Evolutionary conservation across 257 asterid species (phyloP).

Genomic region (Ballota nigra): DNA sequence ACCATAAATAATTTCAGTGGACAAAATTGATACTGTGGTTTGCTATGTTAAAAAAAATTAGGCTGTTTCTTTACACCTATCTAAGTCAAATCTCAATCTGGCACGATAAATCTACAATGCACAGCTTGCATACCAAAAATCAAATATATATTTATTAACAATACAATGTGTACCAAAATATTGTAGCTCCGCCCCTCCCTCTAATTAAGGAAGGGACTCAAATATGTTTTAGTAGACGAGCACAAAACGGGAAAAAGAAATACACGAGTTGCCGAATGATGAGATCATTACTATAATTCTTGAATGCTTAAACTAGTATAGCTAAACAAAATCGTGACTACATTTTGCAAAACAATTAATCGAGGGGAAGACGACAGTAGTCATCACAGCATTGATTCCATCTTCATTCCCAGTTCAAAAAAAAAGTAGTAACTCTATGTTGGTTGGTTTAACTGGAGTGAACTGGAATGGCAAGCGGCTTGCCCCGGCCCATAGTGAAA

Average conservation of each 20-base stretch:
- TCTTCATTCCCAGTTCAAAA: not conserved
- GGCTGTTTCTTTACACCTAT: too few species aligned
- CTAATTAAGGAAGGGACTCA: not conserved
- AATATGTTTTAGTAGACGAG: not conserved
- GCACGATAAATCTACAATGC: too few species aligned
- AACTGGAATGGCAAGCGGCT: slow-evolving; percentile 49
- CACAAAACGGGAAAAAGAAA: not conserved
- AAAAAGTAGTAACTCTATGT: not conserved
- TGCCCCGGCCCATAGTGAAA: slow-evolving; percentile 94
- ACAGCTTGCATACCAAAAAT: not conserved
- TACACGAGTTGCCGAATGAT: not conserved
- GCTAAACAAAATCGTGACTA: slow-evolving; percentile 5
- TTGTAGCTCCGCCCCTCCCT: not conserved
- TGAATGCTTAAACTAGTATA: not conserved
- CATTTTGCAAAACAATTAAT: not conserved
- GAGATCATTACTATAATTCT: slow-evolving; percentile 4
- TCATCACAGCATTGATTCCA: not conserved
- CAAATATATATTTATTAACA: not conserved
- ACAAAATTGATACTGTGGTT: too few species aligned
- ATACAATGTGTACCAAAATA: slow-evolving; percentile 1
- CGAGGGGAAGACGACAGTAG: not conserved
- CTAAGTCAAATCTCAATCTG: too few species aligned
- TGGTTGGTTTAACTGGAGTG: slow-evolving; percentile 22
- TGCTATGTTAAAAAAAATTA: too few species aligned
- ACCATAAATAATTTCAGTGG: too few species aligned